Evolutionary conservation across 306 rosid genomes (phyloP).

Genomic region (Casuarina glauca): DNA sequence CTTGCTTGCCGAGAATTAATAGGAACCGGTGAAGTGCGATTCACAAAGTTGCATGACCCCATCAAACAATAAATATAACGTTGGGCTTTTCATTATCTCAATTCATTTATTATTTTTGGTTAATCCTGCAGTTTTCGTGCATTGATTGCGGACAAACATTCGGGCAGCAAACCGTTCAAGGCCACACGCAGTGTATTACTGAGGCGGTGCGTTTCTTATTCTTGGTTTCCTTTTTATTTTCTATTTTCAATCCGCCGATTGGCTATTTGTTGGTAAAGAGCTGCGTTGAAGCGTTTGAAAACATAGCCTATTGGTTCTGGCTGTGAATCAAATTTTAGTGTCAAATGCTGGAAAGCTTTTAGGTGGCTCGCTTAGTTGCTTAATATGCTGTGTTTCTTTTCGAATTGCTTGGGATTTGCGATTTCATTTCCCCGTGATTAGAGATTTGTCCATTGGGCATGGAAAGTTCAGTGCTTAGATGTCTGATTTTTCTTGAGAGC

Average conservation of each 20-base stretch:
- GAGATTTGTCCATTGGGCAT: neutral
- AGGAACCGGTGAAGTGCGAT: neutral
- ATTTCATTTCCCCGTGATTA: neutral
- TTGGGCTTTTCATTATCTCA: neutral
- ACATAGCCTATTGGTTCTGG: neutral
- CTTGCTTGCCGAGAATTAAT: constrained; percentile 9
- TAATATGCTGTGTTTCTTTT: neutral
- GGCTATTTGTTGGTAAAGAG: neutral
- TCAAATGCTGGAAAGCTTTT: neutral
- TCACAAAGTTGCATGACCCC: neutral
- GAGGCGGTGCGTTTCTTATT: constrained; percentile 63
- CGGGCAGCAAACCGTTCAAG: constrained; percentile 69
- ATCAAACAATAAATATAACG: neutral
- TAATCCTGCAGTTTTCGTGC: constrained; percentile 73
- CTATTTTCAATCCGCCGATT: neutral
- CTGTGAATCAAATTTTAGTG: too few relatives aligned
- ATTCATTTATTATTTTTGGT: neutral
- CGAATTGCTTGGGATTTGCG: neutral
- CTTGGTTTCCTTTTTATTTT: constrained; percentile 5
- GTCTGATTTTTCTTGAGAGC: neutral
- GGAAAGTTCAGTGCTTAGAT: neutral
- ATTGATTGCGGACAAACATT: constrained; percentile 86
- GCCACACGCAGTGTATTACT: constrained; percentile 83
- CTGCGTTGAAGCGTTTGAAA: neutral
- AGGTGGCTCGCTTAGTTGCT: neutral